Evolutionary conservation across 2,329 filamentous ascomycete species (phyloP), one percentile per base, ranked within the genome.

Genomic region (Exophiala oligosperma): DNA sequence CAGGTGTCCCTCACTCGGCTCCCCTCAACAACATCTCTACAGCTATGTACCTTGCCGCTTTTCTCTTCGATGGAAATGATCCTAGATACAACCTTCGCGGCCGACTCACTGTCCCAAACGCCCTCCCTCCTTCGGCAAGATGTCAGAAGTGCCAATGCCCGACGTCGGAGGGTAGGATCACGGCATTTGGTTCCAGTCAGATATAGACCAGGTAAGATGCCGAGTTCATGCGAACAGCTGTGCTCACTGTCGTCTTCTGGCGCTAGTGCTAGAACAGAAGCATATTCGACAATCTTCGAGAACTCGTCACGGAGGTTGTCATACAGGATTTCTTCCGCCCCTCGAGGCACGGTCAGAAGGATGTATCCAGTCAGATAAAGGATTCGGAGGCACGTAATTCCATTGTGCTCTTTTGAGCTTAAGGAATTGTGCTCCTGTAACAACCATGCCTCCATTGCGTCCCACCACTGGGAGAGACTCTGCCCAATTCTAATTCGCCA

Each of bases 111-210:
- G 12, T 41, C 38, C 38, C 38, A 41, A 21, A 41, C 38, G 12
- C 38, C 38, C 17, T 41, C 38, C 38, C 17, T 41, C 38, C 38
- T 41, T 21, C 38, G 38, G 17, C 12, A n/a, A 41, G 12, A 41
- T n/a, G 38, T 21, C 12, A 61, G 47, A 17, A 63, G 26, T 2
- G 12, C 23, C 12, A 61, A 37, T n/a, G 61, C 61, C 47, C 56
- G 44, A 50, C 61, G 61, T 21, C 59, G 61, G n/a, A 63, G 48
- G 14, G 43, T 48, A 1, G 61, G 61, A 26, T 63, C 37, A 7
- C 61, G 54, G 40, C 61, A 63, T 51, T 52, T 58, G 23, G 32
- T 48, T 23, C 48, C 59, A n/a, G 59, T 52, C 6, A 53, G 51
- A 23, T 41, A 49, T 17, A 63, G 49, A n/a, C 50, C 47, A 6